Evolutionary conservation across 73 alveolate genomes (phyloP).

Genomic region (Tetrahymena borealis): DNA sequence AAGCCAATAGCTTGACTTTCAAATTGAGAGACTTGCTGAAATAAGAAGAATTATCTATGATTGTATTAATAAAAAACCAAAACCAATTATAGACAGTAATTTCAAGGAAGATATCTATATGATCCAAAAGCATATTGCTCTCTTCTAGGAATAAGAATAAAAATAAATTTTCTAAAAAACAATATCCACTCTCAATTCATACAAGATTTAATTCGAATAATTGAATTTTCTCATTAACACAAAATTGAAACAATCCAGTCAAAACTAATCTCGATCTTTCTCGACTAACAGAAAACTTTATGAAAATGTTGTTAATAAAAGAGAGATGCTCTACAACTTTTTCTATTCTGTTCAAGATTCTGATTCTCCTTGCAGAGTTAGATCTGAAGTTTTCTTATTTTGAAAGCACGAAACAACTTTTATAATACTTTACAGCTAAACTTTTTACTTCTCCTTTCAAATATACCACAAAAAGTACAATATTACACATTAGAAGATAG

Average conservation of each 20-base stretch:
- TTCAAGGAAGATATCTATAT: not conserved
- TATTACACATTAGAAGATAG: too few species aligned
- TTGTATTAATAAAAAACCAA: too few species aligned
- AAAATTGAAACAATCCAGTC: not conserved
- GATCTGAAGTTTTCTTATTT: not conserved
- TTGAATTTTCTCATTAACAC: not conserved
- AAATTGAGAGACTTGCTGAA: too few species aligned
- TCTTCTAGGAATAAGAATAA: not conserved
- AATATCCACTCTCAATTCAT: not conserved
- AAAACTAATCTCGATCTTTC: not conserved
- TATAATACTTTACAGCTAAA: not conserved
- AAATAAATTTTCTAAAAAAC: not conserved
- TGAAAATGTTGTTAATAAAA: not conserved
- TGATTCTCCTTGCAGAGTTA: not conserved
- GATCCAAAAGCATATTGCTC: not conserved
- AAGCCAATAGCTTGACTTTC: too few species aligned
- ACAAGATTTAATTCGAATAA: not conserved
- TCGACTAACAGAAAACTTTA: not conserved
- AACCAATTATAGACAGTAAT: not conserved
- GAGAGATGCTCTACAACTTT: not conserved
- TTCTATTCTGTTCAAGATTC: not conserved
- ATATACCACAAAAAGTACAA: not conserved
- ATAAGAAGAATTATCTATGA: too few species aligned
- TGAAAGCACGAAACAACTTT: not conserved
- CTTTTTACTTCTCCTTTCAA: not conserved